Percentiles rank a stretch among this genome's conserved stretches.
These are phyloP conservation scores for Trypanosoma theileri DNA, from an alignment of 208 protist species.

Conservation along the genomic window DNA sequence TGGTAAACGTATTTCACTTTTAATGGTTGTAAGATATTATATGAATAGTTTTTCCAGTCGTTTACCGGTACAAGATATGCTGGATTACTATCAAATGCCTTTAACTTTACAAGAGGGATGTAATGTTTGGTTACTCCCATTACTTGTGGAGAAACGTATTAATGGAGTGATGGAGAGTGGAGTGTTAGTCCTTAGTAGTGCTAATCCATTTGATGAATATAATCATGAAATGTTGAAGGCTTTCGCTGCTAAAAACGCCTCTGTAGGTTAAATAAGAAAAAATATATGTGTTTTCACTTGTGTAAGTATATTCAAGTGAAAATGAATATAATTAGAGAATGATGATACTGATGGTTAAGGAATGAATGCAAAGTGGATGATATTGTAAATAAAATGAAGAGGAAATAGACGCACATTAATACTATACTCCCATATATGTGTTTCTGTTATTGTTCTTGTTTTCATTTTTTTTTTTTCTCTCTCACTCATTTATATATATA, in stretches of 20 bases:
- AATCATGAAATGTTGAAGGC: conserved; percentile 24
- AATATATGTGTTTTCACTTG: too few species aligned
- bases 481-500: conserved; percentile 11
- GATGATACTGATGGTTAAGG: too few species aligned
- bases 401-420: too few species aligned
- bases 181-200: conserved; percentile 52
- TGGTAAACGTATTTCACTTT: conserved; percentile 53
- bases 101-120: conserved; percentile 32
- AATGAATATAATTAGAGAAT: too few species aligned
- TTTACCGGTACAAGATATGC: conserved; percentile 59
- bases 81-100: conserved; percentile 51
- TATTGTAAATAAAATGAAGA: too few species aligned
- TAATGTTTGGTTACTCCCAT: conserved; percentile 72
- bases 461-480: not conserved
- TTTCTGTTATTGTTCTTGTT: not conserved
- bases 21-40: conserved; percentile 86
- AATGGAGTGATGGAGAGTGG: conserved; percentile 80
- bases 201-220: conserved; percentile 71
- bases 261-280: too few species aligned
- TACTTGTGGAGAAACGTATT: conserved; percentile 69
- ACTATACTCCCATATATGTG: not conserved
- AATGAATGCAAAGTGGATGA: too few species aligned
- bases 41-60: conserved; percentile 32
- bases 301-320: too few species aligned
- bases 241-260: not conserved